A percentile compares a stretch with the other conserved stretches of the same genome.
These are phyloP conservation scores for Pisolithus marmoratus DNA, from an alignment of 768 basidiomycete genomes.

Conservation along the genomic window DNA sequence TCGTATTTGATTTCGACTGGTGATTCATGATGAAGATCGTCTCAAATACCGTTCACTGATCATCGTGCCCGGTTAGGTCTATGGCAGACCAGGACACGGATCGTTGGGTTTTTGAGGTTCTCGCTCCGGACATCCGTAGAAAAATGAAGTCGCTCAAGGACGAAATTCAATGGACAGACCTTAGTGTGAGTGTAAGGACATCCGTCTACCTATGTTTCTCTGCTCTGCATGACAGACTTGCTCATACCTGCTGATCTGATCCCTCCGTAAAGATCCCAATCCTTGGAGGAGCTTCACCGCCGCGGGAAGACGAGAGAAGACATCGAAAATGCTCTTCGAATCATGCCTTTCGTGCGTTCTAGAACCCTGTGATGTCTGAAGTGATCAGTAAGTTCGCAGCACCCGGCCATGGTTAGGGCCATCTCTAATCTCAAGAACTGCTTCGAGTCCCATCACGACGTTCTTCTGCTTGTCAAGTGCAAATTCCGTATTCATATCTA, in stretches of 20 bases:
- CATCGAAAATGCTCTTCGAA: constrained; percentile 70
- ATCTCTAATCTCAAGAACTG: constrained; percentile 69
- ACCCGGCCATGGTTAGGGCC: constrained; percentile 94
- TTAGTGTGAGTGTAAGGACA: constrained; percentile 63
- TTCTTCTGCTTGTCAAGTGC: constrained; percentile 94
- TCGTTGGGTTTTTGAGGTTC: constrained; percentile 86
- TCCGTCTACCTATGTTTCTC: not conserved
- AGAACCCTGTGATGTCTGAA: not conserved
- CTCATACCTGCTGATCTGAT: not conserved
- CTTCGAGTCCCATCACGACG: constrained; percentile 55
- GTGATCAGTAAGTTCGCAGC: constrained; percentile 41
- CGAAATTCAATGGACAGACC: constrained; percentile 85
- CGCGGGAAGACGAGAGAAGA: constrained; percentile 66
- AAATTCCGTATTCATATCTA: constrained; percentile 86
- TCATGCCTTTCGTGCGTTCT: constrained; percentile 77
- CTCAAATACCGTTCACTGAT: not conserved
- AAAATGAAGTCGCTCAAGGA: constrained; percentile 66
- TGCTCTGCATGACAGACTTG: not conserved
- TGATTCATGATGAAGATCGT: constrained; percentile 22
- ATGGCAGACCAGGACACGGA: constrained; percentile 96
- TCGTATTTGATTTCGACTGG: constrained; percentile 99
- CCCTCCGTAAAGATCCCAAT: constrained; percentile 42
- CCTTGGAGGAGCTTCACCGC: constrained; percentile 63
- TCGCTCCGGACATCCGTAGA: constrained; percentile 77
- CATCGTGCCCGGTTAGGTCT: constrained; percentile 46